These are phyloP conservation scores for Apiosordaria backusii DNA, from an alignment of 495 filamentous ascomycete species.

Conservation along the genomic window DNA sequence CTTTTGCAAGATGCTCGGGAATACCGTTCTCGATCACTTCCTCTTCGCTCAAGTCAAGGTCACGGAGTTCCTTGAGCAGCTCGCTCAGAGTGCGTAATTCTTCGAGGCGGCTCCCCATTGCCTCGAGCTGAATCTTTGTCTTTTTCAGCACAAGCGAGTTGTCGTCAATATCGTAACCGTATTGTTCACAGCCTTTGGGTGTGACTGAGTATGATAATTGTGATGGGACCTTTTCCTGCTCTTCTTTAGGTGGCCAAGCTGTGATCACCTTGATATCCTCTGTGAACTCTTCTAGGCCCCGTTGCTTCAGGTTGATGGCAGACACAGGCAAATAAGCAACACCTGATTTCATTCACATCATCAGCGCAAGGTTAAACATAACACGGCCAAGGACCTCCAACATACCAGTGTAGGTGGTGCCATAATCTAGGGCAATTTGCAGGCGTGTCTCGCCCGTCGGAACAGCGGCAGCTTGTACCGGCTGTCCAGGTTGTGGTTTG, in stretches of 20 bases:
- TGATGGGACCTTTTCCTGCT: conserved; percentile 31
- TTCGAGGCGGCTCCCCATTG: conserved; percentile 7
- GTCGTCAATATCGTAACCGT: conserved; percentile 35
- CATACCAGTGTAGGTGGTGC: conserved; percentile 31
- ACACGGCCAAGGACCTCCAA: neutral
- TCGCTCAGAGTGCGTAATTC: conserved; percentile 23
- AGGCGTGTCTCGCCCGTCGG: conserved; percentile 21
- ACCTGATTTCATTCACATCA: conserved; percentile 5
- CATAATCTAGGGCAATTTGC: conserved; percentile 36
- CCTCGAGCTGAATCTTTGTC: conserved; percentile 35
- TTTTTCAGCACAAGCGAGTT: conserved; percentile 30
- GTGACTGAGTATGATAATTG: conserved; percentile 30
- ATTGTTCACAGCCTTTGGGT: conserved; percentile 25
- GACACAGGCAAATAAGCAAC: conserved; percentile 17
- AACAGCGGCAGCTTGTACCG: neutral
- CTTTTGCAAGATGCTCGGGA: conserved; percentile 31
- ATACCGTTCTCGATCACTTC: conserved; percentile 23
- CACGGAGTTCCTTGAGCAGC: conserved; percentile 19
- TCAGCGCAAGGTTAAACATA: neutral
- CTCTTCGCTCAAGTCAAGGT: conserved; percentile 18
- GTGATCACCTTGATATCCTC: conserved; percentile 26
- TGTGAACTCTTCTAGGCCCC: conserved; percentile 16
- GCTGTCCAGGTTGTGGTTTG: neutral
- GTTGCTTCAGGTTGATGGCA: conserved; percentile 14
- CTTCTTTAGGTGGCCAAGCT: conserved; percentile 23